Evolutionary conservation across 805 yeast genomes (phyloP).

Genomic region (Kuraishia ogatae): DNA sequence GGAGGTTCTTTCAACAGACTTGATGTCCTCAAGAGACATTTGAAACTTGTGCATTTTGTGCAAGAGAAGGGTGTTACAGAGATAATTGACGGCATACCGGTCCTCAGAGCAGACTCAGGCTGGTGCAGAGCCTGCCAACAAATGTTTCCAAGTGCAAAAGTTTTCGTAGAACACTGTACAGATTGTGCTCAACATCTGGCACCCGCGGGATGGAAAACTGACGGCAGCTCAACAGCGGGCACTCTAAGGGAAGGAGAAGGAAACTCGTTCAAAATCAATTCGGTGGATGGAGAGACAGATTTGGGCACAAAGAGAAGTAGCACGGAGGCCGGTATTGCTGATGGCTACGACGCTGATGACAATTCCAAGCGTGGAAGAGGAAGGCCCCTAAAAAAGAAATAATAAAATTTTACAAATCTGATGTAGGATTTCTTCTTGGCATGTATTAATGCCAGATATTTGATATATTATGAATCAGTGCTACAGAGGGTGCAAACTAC

Average conservation of each 20-base stretch:
- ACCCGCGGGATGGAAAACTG: slow-evolving; percentile 1
- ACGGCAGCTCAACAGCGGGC: neutral
- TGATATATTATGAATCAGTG: no score
- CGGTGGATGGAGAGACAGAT: neutral
- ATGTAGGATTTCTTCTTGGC: no score
- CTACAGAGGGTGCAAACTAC: no score
- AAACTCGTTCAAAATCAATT: neutral
- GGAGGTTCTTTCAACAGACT: slow-evolving; percentile 69
- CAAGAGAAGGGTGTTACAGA: slow-evolving; percentile 24
- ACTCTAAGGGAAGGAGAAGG: neutral
- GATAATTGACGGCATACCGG: slow-evolving; percentile 9
- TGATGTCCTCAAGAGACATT: slow-evolving; percentile 69
- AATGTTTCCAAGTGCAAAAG: slow-evolving; percentile 43
- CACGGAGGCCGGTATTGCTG: neutral
- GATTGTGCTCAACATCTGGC: slow-evolving; percentile 39
- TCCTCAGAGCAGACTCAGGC: slow-evolving; percentile 43
- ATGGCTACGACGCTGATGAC: neutral
- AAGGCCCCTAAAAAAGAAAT: neutral
- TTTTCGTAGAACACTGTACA: slow-evolving; percentile 56
- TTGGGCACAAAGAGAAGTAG: neutral
- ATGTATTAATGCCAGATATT: no score
- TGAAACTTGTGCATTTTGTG: slow-evolving; percentile 60
- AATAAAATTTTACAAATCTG: no score
- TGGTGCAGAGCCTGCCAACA: slow-evolving; percentile 59
- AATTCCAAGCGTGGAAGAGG: neutral